Percentiles rank a stretch among this genome's conserved stretches.
These are phyloP conservation scores for Debaryomyces psychrophilus DNA, from an alignment of 1,139 yeast genomes.

Conservation along the genomic window DNA sequence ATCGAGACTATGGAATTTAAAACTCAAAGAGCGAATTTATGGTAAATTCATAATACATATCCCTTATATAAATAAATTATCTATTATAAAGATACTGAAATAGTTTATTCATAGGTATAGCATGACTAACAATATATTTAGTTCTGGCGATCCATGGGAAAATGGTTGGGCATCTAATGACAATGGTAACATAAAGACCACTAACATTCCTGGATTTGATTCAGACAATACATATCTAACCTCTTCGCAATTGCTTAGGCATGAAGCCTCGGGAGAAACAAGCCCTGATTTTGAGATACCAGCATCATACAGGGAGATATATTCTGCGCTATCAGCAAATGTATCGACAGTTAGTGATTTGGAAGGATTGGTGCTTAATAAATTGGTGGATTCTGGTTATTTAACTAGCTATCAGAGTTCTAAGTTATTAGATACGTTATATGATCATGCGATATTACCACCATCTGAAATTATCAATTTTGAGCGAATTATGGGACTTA, in stretches of 20 bases:
- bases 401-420: conserved; percentile 38
- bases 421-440: conserved; percentile 37
- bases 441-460: conserved; percentile 43
- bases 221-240: conserved; percentile 23
- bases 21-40: not conserved
- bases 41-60: not conserved
- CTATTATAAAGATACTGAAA: not conserved
- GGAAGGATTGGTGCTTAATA: conserved; percentile 32
- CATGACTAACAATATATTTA: conserved; percentile 28
- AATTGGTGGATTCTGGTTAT: conserved; percentile 30
- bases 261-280: not conserved
- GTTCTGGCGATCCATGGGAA: conserved; percentile 47
- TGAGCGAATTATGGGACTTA: conserved; percentile 40
- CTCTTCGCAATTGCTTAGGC: conserved; percentile 26
- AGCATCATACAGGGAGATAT: conserved; percentile 26
- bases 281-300: not conserved
- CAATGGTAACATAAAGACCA: conserved; percentile 9
- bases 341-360: conserved; percentile 34
- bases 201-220: conserved; percentile 15
- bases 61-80: not conserved
- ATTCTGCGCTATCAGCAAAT: conserved; percentile 21
- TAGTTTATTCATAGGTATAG: not conserved
- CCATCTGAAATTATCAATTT: conserved; percentile 34
- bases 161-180: conserved; percentile 43
- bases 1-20: conserved; percentile 1